Percentiles rank a stretch among this genome's conserved stretches.
Evolutionary conservation across 2,329 filamentous ascomycete genomes (phyloP).

Genomic region (Sporothrix protearum): DNA sequence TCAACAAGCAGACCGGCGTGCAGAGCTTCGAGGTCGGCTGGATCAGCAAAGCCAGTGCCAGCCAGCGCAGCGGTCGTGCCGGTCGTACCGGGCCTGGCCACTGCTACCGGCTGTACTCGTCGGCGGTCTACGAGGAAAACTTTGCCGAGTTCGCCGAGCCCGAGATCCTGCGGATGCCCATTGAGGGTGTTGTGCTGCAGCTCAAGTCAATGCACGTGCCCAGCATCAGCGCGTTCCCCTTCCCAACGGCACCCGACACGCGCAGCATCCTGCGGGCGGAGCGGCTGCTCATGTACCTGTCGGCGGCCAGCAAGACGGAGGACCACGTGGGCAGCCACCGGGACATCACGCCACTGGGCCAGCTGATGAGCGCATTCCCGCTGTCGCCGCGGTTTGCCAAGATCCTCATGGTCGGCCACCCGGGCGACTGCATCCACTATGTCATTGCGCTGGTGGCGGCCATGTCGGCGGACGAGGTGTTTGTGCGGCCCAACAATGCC

Average conservation of each 20-base stretch:
- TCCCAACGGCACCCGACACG: constrained; percentile 82
- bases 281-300: constrained; percentile 78
- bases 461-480: constrained; percentile 82
- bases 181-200: constrained; percentile 88
- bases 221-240: constrained; percentile 89
- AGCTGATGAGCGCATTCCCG: constrained; percentile 82
- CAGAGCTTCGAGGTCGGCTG: constrained; percentile 94
- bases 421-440: constrained; percentile 77
- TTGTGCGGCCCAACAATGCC: constrained; percentile 75
- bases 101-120: constrained; percentile 92
- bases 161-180: constrained; percentile 84
- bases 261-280: constrained; percentile 77
- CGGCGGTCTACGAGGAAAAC: constrained; percentile 86
- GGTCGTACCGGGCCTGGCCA: constrained; percentile 94
- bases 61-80: constrained; percentile 86
- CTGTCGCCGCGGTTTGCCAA: constrained; percentile 86
- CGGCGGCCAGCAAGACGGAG: constrained; percentile 60
- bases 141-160: constrained; percentile 83
- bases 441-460: constrained; percentile 85
- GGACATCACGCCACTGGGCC: constrained; percentile 73
- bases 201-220: constrained; percentile 93
- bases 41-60: constrained; percentile 96
- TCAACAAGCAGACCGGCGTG: constrained; percentile 82
- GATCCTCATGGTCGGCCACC: constrained; percentile 83
- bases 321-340: constrained; percentile 40